Evolutionary conservation across 495 filamentous ascomycete species (phyloP).

Genomic region (Hyaloscypha finlandica): DNA sequence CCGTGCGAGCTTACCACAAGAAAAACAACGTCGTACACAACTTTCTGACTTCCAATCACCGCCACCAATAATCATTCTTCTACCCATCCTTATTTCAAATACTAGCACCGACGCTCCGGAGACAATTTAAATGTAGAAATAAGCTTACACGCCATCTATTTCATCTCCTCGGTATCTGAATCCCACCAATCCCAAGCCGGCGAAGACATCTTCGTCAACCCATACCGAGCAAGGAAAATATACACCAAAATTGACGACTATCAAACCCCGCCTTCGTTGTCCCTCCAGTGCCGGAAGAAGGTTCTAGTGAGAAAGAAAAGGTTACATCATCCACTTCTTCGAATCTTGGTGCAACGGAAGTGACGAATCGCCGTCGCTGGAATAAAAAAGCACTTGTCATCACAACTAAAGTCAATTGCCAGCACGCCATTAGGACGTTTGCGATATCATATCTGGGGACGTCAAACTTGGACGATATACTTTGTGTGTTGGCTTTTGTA

Average conservation of each 20-base stretch:
- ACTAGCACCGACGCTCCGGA: neutral
- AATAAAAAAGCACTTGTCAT: neutral
- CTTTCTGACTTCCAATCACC: neutral
- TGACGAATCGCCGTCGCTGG: neutral
- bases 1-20: neutral
- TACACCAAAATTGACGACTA: neutral
- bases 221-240: neutral
- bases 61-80: neutral
- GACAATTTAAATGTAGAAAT: neutral
- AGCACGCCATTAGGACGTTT: neutral
- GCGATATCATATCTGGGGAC: neutral
- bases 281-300: neutral
- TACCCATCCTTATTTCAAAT: neutral
- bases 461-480: neutral
- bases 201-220: neutral
- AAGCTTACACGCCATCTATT: neutral
- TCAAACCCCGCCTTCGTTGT: neutral
- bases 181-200: neutral
- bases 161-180: neutral
- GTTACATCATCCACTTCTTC: neutral
- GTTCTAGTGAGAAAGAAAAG: neutral
- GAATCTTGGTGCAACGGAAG: neutral
- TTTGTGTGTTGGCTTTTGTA: neutral
- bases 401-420: neutral
- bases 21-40: conserved; percentile 2